Base-by-base conservation (phyloP, 192 early-diverging fungal genomes). In the Chytriomyces sp. region DNA sequence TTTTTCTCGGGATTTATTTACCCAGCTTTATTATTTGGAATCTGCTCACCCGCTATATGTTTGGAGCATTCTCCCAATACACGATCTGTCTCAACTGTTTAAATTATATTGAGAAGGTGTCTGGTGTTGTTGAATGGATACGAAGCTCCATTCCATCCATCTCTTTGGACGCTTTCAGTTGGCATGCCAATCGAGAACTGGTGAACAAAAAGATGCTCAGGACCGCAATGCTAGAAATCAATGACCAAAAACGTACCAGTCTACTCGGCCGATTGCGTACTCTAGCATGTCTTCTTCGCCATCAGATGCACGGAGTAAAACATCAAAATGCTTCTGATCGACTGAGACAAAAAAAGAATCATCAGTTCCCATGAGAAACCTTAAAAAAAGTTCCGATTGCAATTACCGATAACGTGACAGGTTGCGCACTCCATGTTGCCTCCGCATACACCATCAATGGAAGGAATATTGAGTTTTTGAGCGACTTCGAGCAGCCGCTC, bases 251-350 rank as follows among this genome's bases (percentile, higher is more conserved):
- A 13, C 20, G 24, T 6, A 67, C 68, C 77, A 64, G 45, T 81
- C 82, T 5, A 50, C 49, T 72, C 75, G 5, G 60, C 75, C 67
- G 82, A 86, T 43, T 79, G 86, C 24, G 82, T 81, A 5, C 69
- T 90, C 89, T 5, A 88, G 81, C 87, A 90, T 90, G 68, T 88
- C 89, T 76, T 88, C 86, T 71, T 88, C 87, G 35, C 80, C 83
- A 46, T 90, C 89, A 3, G 83, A 77, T 3, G 84, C 67, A 10
- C 67, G 57, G 13, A 84, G 79, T 8, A 90, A 72, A 46, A 80
- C 75, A 13, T 80, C 72, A 7, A 59, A 72, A 59, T 77, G 86
- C 10, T 77, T 72, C 9, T 78, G 70, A 45, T 87, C 86, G 35
- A 88, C 76, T 72, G 48, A n/a, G 3, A 61, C 4, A n/a, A 75